Base-by-base conservation (phyloP, 2,329 filamentous ascomycete species). In the Lecanosticta acicola region DNA sequence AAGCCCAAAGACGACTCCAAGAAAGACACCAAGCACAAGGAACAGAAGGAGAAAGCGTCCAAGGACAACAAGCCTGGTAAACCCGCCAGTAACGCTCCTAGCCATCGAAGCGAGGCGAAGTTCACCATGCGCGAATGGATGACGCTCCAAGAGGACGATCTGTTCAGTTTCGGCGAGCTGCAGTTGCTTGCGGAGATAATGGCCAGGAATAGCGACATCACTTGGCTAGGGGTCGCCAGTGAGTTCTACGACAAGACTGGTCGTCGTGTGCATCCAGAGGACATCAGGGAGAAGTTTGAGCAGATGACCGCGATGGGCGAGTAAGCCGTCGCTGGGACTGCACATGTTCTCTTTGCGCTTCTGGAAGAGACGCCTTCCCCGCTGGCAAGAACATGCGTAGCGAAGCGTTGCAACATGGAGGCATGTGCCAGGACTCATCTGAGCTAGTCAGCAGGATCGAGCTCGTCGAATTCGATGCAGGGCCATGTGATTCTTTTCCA, bases 191-290 rank as follows among this genome's bases (percentile, higher is more conserved):
- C 65, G 18, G 64, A 77, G 18, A 60, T 75, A 32, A 61, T 65
- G 42, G 61, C 66, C 37, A 68, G 43, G 58, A 63, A 26, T 58
- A 29, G 29, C 1, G 40, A 41, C 10, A 32, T 67, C 51, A 67
- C 68, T 34, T 78, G 74, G 74, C 50, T 70, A 11, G 59, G 69
- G 3, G 62, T 78, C 2, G 69, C 71, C 38, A 69, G 67, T 41
- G 61, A 63, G 18, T 77, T 77, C 63, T 69, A 63, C 43, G 72
- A 75, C 43, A 68, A 68, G 59, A 78, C 73, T 1, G 74, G 74
- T 2, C 63, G 71, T 33, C 60, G 63, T 3, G 53, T 77, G 19
- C 63, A 68, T 51, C 64, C 70, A 1, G 65, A 71, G 3, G 65
- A 71, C 17, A 65, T 74, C 26, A 61, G 65, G 53, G 63, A 67